Conservation (phyloP, 148 eudicot species). For the Rheum nobile region DNA sequence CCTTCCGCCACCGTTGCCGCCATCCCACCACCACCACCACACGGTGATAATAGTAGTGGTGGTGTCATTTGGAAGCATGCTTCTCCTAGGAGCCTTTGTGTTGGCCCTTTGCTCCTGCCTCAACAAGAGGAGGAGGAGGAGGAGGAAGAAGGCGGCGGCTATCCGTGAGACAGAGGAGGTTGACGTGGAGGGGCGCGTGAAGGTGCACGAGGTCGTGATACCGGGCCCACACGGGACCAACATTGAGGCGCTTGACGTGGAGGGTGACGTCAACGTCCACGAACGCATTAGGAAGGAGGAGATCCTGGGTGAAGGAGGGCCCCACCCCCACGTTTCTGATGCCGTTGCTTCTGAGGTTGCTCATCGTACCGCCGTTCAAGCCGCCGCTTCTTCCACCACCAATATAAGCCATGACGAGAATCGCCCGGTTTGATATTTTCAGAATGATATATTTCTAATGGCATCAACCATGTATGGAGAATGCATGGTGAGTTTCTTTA, state of each 20-base stretch:
- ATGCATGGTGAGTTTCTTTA: background rate
- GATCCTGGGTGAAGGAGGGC: slow-evolving; percentile 14
- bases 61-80: slow-evolving; percentile 21
- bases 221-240: slow-evolving; percentile 22
- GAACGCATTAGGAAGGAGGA: slow-evolving; percentile 14
- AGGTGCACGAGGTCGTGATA: slow-evolving; percentile 21
- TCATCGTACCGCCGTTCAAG: background rate
- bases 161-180: slow-evolving; percentile 18
- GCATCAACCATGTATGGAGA: background rate
- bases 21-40: slow-evolving; percentile 13
- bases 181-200: slow-evolving; percentile 25
- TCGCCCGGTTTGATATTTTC: background rate
- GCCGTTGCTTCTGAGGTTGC: slow-evolving; percentile 6
- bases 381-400: background rate
- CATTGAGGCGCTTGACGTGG: slow-evolving; percentile 17
- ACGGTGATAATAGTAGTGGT: slow-evolving; percentile 18
- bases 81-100: slow-evolving; percentile 14
- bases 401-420: background rate
- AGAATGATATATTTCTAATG: background rate
- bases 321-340: background rate
- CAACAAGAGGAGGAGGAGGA: slow-evolving; percentile 14
- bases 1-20: slow-evolving; percentile 6
- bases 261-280: slow-evolving; percentile 23
- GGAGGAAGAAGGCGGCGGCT: slow-evolving; percentile 3
- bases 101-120: slow-evolving; percentile 17